Base-by-base conservation (phyloP, 371 early-diverging fungal species). In the Mucor circinelloides region DNA sequence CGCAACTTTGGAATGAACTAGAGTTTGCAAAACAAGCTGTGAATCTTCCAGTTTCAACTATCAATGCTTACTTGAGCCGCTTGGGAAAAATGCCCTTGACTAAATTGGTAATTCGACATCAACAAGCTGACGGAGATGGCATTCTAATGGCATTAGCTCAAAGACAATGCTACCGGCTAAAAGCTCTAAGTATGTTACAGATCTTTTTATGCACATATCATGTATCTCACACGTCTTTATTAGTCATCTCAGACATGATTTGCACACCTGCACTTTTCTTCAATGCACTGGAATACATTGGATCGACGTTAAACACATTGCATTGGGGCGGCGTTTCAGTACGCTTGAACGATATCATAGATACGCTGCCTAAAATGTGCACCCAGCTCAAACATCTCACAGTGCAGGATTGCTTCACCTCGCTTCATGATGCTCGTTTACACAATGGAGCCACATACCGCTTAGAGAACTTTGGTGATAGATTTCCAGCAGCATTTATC, bases 1-100 rank as follows among this genome's bases (percentile, higher is more conserved):
- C 68, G 5, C 60, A 55, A 30, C 57, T 79, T 5, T 79, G 76
- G 79, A 70, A 66, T 31, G 44, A 69, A 19, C 58, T 79, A 3
- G 62, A 69, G 6, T 71, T 78, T 46, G 13, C n/a, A 13, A 42
- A 58, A 27, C 57, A 60, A 21, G 25, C 56, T 17, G 52, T 27
- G 15, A 65, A 63, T n/a, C 32, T 66, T 9, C 25, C 62, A 10
- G 27, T 63, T 17, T 5, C 31, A 12, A 58, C 54, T 5, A 46
- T 74, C 2, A n/a, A 67, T 9, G 13, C 60, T 17, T 74, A 74
- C 56, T 52, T 78, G 3, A 36, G 28, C 30, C 63, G 78, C 6
- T 42, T 74, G 34, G 46, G 70, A n/a, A 66, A 57, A n/a, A 59
- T 60, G 1, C 64, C 69, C 2, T 58, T 73, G 6, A 70, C 55